Evolutionary conservation across 192 early-diverging fungal genomes (phyloP), one percentile per base, ranked within the genome.

Genomic region (Geranomyces variabilis): DNA sequence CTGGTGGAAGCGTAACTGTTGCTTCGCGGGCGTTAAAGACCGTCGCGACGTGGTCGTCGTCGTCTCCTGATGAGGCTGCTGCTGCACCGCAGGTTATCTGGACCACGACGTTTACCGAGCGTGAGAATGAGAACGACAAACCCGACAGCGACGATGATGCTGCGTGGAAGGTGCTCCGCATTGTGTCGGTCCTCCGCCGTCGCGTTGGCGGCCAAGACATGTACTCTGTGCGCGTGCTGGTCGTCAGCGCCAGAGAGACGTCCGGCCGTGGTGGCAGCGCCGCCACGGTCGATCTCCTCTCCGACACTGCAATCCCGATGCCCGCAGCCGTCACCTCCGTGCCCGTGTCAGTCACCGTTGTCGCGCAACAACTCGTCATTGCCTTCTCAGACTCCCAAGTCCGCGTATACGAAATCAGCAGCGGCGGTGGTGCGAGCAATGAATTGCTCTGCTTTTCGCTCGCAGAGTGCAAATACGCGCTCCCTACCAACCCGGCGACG

Each of bases 321-420:
- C 43, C 34, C n/a, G 34, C 13, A 21, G 9, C 1, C 14, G 31
- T 41, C 6, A 41, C 26, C 1, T 29, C n/a, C n/a, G n/a, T 28
- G 13, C 66, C 66, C 66, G 31, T 56, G 8, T 55, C 68, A 22
- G 59, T 70, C 26, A 44, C 68, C 1, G n/a, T n/a, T n/a, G n/a
- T n/a, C n/a, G n/a, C 48, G 21, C 68, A 70, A 34, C 33, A 64
- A 36, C 63, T 64, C 5, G 21, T 64, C 43, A 36, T 64, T 45
- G 63, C 63, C 5, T 64, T 43, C 43, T 64, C 63, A 31, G 28
- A 64, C 63, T 64, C 29, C 34, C 17, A 41, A 17, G 33, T 41
- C 34, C 33, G 41, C 15, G 63, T 64, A 1, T 45, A 64, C 63
- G 12, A 60, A 7, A 33, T 53, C 51, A 24, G n/a, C 17, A 4